Percentiles rank a stretch among this genome's conserved stretches.
Evolutionary conservation across 441 rosid species (phyloP).

Genomic region (Bruguiera hainesii): DNA sequence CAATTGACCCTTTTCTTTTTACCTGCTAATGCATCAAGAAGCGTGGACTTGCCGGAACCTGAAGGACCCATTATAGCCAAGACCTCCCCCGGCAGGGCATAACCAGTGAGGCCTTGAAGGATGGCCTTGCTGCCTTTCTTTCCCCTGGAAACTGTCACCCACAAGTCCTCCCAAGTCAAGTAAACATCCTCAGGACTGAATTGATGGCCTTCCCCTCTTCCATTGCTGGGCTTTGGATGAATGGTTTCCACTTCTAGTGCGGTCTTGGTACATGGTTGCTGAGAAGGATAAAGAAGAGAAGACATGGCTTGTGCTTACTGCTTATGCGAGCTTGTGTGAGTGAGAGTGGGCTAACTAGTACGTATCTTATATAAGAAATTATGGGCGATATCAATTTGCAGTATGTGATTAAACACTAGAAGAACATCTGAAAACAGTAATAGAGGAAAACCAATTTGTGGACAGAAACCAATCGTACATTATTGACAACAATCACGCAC

Average conservation of each 20-base stretch:
- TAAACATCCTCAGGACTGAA: conserved; percentile 15
- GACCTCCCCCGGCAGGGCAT: conserved; percentile 39
- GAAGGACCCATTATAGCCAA: conserved; percentile 61
- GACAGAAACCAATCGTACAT: no score
- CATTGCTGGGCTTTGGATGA: background rate
- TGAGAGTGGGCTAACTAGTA: no score
- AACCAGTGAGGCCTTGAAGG: conserved; percentile 39
- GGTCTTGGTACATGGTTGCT: background rate
- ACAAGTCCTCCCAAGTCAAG: conserved; percentile 45
- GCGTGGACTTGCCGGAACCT: conserved; percentile 56
- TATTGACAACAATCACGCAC: no score
- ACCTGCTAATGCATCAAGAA: conserved; percentile 53
- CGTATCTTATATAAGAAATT: no score
- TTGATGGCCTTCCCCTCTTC: background rate
- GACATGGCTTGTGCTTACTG: no score
- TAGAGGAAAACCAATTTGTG: no score
- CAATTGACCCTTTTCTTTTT: background rate
- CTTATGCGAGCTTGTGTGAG: no score
- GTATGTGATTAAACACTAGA: no score
- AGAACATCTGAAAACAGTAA: no score
- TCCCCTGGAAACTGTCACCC: conserved; percentile 30
- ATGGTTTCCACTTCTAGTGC: background rate
- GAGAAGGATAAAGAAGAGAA: no score
- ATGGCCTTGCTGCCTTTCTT: conserved; percentile 18
- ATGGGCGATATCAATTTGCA: no score